Evolutionary conservation across 2,329 filamentous ascomycete species (phyloP).

Genomic region (Nothopassalora personata): DNA sequence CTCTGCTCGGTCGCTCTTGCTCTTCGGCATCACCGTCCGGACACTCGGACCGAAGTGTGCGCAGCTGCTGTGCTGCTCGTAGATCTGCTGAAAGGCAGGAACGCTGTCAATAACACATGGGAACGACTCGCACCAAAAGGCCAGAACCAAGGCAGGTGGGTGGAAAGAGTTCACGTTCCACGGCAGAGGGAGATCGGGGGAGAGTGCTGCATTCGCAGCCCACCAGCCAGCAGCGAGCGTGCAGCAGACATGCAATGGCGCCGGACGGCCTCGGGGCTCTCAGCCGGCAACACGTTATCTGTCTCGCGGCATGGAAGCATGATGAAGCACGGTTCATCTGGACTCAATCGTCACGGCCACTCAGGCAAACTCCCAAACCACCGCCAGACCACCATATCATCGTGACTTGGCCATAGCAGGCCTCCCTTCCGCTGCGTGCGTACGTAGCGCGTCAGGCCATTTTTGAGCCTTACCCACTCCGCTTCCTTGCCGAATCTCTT

Average conservation of each 20-base stretch:
- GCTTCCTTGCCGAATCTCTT: neutral
- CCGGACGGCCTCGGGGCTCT: neutral
- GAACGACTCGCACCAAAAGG: neutral
- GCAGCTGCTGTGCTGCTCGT: neutral
- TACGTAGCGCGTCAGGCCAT: neutral
- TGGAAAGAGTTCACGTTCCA: constrained; percentile 1
- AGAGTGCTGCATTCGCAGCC: neutral
- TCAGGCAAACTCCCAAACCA: too few species aligned
- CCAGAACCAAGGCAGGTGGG: neutral
- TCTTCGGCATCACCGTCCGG: constrained; percentile 1
- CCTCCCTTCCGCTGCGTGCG: neutral
- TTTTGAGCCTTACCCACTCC: neutral
- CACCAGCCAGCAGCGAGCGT: neutral
- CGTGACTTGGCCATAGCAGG: neutral
- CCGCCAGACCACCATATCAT: neutral
- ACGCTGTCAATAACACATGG: neutral
- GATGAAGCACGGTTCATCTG: too few species aligned
- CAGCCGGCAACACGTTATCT: neutral
- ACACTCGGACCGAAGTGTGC: neutral
- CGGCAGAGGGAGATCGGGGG: neutral
- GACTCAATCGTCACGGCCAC: too few species aligned
- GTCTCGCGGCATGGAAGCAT: too few species aligned
- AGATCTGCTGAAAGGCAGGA: neutral
- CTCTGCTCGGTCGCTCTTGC: neutral
- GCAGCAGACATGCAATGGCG: neutral